Percentiles rank a stretch among this genome's conserved stretches.
These are phyloP conservation scores for Phlyctochytrium planicorne DNA, from an alignment of 192 early-diverging fungal species.

Conservation along the genomic window DNA sequence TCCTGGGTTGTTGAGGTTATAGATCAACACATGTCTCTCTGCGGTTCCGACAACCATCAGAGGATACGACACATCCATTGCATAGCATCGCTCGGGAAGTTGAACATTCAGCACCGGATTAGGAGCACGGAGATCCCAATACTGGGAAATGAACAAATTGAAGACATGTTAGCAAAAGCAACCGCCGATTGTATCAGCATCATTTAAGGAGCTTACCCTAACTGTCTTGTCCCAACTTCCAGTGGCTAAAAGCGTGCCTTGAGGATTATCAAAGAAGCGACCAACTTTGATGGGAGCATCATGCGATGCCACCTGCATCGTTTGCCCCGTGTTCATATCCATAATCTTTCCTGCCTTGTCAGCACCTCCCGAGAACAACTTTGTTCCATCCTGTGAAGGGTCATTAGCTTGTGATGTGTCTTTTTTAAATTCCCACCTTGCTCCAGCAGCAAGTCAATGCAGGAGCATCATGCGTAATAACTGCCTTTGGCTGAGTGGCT, in stretches of 20 bases:
- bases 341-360: conserved; percentile 87
- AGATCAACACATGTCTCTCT: conserved; percentile 78
- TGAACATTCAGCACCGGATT: conserved; percentile 69
- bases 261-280: conserved; percentile 68
- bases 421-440: conserved; percentile 51
- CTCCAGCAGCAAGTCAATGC: conserved; percentile 83
- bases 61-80: conserved; percentile 79
- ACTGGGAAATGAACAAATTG: conserved; percentile 49
- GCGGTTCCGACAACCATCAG: conserved; percentile 92
- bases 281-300: conserved; percentile 84
- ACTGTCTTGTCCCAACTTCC: conserved; percentile 96
- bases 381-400: conserved; percentile 78
- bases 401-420: background rate
- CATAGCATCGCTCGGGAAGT: conserved; percentile 86
- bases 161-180: background rate
- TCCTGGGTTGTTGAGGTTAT: conserved; percentile 77
- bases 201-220: conserved; percentile 40
- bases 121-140: conserved; percentile 88
- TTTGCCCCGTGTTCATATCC: conserved; percentile 79
- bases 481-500: conserved; percentile 71
- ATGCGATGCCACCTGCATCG: conserved; percentile 82
- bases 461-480: conserved; percentile 79
- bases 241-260: conserved; percentile 72
- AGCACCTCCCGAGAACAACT: conserved; percentile 83
- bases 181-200: conserved; percentile 17